A percentile compares a stretch with the other conserved stretches of the same genome.
Conservation (phyloP, 768 basidiomycete genomes). For the Hypsizygus marmoreus region DNA sequence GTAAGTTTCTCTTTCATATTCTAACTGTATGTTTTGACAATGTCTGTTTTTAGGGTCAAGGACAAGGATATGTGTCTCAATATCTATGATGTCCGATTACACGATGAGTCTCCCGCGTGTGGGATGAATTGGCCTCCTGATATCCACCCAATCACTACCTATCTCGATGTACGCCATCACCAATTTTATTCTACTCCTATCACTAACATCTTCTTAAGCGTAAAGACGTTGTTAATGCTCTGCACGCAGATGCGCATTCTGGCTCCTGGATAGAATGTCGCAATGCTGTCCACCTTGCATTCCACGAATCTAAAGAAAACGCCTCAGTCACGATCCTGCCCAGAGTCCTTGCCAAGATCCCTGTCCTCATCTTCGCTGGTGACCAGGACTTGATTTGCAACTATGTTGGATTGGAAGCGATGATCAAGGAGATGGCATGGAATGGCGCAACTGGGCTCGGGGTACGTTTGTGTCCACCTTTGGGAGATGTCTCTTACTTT, state of each 20-base stretch:
- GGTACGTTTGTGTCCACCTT: conserved; percentile 46
- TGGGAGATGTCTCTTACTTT: not conserved
- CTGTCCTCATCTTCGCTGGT: conserved; percentile 90
- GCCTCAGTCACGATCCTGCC: conserved; percentile 82
- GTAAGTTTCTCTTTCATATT: conserved; percentile 25
- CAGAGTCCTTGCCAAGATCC: conserved; percentile 72
- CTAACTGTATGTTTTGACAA: not conserved
- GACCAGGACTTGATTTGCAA: conserved; percentile 98
- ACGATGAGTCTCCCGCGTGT: conserved; percentile 83
- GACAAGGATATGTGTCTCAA: conserved; percentile 83
- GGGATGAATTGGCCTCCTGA: conserved; percentile 99
- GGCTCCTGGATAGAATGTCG: conserved; percentile 90
- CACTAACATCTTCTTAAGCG: conserved; percentile 51
- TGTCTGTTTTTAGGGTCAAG: conserved; percentile 49
- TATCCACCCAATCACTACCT: conserved; percentile 69
- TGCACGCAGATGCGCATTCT: conserved; percentile 79
- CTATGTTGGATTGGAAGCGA: conserved; percentile 85
- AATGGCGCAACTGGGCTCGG: conserved; percentile 82
- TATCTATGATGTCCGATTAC: conserved; percentile 91
- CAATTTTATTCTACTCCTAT: conserved; percentile 1
- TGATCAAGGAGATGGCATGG: conserved; percentile 86
- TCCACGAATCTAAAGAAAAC: conserved; percentile 55
- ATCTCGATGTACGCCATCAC: conserved; percentile 68
- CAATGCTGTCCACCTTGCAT: conserved; percentile 59
- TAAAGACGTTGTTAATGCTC: conserved; percentile 72